Base-by-base conservation (phyloP, 345 rosid genomes). In the Eutrema heterophyllum region DNA sequence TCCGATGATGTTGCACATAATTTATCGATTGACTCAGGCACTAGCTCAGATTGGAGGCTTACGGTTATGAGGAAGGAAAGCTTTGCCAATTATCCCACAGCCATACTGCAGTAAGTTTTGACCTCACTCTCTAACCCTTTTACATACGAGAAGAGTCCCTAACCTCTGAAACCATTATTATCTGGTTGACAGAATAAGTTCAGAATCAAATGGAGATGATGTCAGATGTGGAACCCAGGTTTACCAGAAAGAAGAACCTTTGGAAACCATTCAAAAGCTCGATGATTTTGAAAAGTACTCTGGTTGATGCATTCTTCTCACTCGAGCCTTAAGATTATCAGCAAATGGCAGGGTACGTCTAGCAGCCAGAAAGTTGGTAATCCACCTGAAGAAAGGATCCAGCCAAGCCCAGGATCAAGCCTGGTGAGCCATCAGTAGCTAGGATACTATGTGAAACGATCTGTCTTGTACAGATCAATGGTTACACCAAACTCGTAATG, bases 51-150 rank as follows among this genome's bases (percentile, higher is more conserved):
- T 16, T 91, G 97, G 98, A 85, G 86, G 70, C 73, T 36, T 65
- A 84, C 82, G 1, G 82, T 89, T 66, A 53, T 8, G 24, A 82
- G 86, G 80, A 83, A 79, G 63, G 7, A 56, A 14, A 78, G 81
- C 51, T 84, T 61, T 50, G 4, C 45, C 40, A 80, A 81, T 61
- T 52, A 39, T 66, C 90, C 96, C 5, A 89, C 75, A 16, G 79
- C 79, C 4, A 91, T 95, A 81, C 50, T 94, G 81, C 79, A 87
- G 98, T 91, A 91, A 86, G 95, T 86, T 68, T 44, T 16, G 7
- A 63, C 21, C 35, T 44, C 1, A 21, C n/a, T 76, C 21, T 53
- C 26, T 58, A 4, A 12, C 41, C 5, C 2, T 21, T 51, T 32
- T 35, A 29, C 71, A 57, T 57, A 21, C 18, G 2, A 21, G 8